A percentile compares a stretch with the other conserved stretches of the same genome.
Conservation (phyloP, 345 rosid species). For the Arabidopsis arenosa region DNA sequence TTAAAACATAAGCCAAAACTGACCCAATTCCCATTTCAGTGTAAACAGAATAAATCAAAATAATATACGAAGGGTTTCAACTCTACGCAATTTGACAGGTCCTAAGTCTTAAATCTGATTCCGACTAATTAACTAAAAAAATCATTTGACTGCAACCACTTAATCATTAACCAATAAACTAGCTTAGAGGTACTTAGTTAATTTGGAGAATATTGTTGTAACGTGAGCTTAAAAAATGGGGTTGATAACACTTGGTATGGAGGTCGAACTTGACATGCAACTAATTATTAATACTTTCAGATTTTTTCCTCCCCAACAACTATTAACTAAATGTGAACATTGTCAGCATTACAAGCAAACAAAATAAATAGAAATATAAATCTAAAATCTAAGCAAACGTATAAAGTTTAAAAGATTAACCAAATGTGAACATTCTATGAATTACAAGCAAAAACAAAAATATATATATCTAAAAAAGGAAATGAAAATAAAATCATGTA, state of each 20-base stretch:
- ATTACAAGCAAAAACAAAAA: constrained; percentile 1
- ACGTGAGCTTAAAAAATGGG: neutral
- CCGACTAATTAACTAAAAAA: neutral
- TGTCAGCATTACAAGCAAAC: constrained; percentile 16
- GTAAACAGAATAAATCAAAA: neutral
- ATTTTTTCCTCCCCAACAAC: neutral
- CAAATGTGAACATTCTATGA: constrained; percentile 16
- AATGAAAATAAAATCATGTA: neutral
- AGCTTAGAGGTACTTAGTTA: neutral
- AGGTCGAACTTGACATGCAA: constrained; percentile 25
- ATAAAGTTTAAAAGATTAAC: neutral
- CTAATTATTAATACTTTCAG: neutral
- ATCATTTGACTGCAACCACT: constrained; percentile 3
- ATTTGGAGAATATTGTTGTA: neutral
- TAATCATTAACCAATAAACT: neutral
- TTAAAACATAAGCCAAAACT: neutral
- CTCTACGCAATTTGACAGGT: neutral
- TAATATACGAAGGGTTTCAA: neutral
- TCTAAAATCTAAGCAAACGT: neutral
- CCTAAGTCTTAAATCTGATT: neutral
- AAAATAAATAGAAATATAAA: neutral
- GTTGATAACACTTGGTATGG: neutral
- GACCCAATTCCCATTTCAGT: neutral
- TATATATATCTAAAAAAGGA: neutral
- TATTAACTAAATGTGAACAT: constrained; percentile 14